Evolutionary conservation across 2,329 filamentous ascomycete species (phyloP).

Genomic region (Botryotinia narcissicola): DNA sequence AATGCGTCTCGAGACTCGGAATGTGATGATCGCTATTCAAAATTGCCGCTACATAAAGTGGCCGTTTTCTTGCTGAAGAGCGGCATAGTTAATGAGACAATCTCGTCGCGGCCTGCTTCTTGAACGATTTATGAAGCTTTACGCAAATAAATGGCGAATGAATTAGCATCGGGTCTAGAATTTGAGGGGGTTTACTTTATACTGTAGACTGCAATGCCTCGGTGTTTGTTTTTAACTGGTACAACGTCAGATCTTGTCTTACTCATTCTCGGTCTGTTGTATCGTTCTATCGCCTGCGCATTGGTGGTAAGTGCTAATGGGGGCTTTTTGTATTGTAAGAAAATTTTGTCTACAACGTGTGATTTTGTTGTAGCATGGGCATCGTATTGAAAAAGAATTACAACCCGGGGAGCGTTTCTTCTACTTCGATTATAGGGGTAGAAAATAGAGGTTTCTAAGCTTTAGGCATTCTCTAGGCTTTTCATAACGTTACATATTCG

Average conservation of each 20-base stretch:
- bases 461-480: neutral
- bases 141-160: neutral
- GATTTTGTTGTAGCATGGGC: neutral
- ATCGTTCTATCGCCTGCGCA: neutral
- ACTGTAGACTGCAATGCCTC: neutral
- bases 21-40: neutral
- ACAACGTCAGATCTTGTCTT: neutral
- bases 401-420: neutral
- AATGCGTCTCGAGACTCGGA: neutral
- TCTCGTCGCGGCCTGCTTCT: neutral
- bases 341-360: neutral
- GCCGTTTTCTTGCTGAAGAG: neutral
- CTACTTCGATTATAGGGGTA: neutral
- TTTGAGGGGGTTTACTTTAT: neutral
- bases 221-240: neutral
- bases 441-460: neutral
- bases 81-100: slow-evolving; percentile 1
- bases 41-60: neutral
- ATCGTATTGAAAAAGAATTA: neutral
- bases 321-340: too few relatives aligned
- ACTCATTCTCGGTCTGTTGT: neutral
- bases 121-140: neutral
- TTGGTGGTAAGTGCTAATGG: neutral
- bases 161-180: neutral
- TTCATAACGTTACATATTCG: neutral